Evolutionary conservation across 345 rosid species (phyloP).

Genomic region (Physaria fendleri): DNA sequence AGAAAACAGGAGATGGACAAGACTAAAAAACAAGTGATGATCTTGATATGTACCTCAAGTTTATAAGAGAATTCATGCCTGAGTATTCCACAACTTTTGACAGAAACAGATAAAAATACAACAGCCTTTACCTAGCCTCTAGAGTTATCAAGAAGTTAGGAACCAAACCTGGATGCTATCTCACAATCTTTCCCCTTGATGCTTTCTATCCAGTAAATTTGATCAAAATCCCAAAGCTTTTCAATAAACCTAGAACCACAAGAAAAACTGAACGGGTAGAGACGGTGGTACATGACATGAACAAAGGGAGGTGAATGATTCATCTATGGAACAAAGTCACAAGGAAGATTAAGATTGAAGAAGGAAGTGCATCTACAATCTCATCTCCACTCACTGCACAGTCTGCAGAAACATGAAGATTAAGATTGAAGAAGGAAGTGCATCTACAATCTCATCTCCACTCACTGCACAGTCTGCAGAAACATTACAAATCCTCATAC

Average conservation of each 20-base stretch:
- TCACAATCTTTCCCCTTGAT: conserved; percentile 39
- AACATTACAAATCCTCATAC: conserved; percentile 21
- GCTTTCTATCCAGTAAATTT: conserved; percentile 67
- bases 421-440: too few relatives aligned
- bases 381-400: conserved; percentile 41
- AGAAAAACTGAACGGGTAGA: conserved; percentile 38
- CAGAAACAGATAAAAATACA: conserved; percentile 72
- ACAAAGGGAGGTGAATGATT: conserved; percentile 31
- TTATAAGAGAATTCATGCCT: conserved; percentile 46
- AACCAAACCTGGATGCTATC: conserved; percentile 32
- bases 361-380: conserved; percentile 43
- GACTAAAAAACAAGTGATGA: conserved; percentile 62
- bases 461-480: conserved; percentile 39
- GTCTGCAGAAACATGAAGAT: conserved; percentile 37
- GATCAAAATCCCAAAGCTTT: conserved; percentile 45
- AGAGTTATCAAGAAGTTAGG: conserved; percentile 45
- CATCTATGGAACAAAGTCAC: conserved; percentile 56
- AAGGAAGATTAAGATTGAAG: conserved; percentile 34
- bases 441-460: conserved; percentile 36
- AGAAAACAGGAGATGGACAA: conserved; percentile 45
- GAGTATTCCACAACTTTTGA: conserved; percentile 61
- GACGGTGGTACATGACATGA: conserved; percentile 26
- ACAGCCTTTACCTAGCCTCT: conserved; percentile 63
- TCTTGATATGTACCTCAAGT: conserved; percentile 53
- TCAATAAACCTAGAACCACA: conserved; percentile 43